Base-by-base conservation (phyloP, 2,329 filamentous ascomycete species). In the Coleophoma crateriformis region DNA sequence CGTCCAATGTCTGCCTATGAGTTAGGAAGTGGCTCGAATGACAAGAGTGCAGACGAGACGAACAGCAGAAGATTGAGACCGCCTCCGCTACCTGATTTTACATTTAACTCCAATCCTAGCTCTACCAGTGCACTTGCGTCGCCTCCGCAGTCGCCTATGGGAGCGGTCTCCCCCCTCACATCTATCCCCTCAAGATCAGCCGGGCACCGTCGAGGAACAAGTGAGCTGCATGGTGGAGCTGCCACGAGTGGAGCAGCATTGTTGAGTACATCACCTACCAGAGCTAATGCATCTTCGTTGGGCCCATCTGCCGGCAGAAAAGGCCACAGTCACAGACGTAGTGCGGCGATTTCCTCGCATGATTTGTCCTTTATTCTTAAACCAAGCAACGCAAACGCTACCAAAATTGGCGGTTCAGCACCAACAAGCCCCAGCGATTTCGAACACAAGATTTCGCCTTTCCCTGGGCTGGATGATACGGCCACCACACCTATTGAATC, bases 181-280 rank as follows among this genome's bases (percentile, higher is more conserved):
- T 64, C 71, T 1, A 66, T 71, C 7, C 76, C 83, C 15, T 73
- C 77, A 17, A 75, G 81, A 52, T 71, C 78, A 20, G 70, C 71
- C 33, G 82, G 84, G 19, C 87, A 90, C 63, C 79, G 85, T 60
- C 81, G 91, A 61, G 87, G 87, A 48, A 87, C 84, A 27, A 96
- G 90, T 64, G 90, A 96, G 65, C 90, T 95, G 61, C 87, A 95
- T 43, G 89, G 89, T 35, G 88, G 87, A 7, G 86, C 85, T 58
- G 70, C 70, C 40, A 69, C 72, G 60, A 56, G 67, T 59, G 71
- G 73, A 60, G 62, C 68, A 20, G 49, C 45, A 15, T 42, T 57
- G 27, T 44, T 52, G 11, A 48, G 34, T 20, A 46, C 47, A n/a
- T 47, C 27, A 20, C 39, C 15, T 43, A 69, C 78, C 57, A 44